Conservation (phyloP, 2,329 filamentous ascomycete genomes). For the Arthrobotrys conoides region DNA sequence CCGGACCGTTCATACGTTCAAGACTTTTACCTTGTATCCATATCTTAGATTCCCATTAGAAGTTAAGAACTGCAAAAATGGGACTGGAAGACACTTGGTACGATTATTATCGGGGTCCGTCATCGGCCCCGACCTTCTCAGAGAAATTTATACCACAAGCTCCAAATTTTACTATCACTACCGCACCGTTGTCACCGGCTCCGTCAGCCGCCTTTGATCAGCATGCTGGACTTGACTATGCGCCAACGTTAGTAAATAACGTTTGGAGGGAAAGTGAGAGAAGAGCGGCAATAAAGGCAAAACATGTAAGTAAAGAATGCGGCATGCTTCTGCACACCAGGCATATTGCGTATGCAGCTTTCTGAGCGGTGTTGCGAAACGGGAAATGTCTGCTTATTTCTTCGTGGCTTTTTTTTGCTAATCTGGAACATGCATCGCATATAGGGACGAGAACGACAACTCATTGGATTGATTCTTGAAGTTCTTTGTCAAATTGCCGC, state of each 20-base stretch:
- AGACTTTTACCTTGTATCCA: background rate
- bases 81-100: conserved; percentile 57
- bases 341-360: background rate
- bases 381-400: conserved; percentile 12
- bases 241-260: conserved; percentile 38
- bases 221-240: conserved; percentile 36
- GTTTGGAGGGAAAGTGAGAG: conserved; percentile 43
- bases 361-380: conserved; percentile 23
- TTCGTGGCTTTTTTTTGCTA: conserved; percentile 22
- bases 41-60: conserved; percentile 13
- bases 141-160: conserved; percentile 30
- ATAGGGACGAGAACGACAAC: conserved; percentile 53
- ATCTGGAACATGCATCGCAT: conserved; percentile 24
- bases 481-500: conserved; percentile 49
- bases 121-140: conserved; percentile 33
- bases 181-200: conserved; percentile 46
- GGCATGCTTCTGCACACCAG: background rate
- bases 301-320: conserved; percentile 39
- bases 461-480: conserved; percentile 43
- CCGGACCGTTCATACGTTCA: conserved; percentile 34
- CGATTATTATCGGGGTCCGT: conserved; percentile 55
- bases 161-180: conserved; percentile 26
- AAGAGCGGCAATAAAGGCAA: conserved; percentile 44
- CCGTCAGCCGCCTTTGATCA: conserved; percentile 45
- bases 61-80: conserved; percentile 36